These are phyloP conservation scores for Centella asiatica DNA, from an alignment of 129 eudicot genomes.

Conservation along the genomic window DNA sequence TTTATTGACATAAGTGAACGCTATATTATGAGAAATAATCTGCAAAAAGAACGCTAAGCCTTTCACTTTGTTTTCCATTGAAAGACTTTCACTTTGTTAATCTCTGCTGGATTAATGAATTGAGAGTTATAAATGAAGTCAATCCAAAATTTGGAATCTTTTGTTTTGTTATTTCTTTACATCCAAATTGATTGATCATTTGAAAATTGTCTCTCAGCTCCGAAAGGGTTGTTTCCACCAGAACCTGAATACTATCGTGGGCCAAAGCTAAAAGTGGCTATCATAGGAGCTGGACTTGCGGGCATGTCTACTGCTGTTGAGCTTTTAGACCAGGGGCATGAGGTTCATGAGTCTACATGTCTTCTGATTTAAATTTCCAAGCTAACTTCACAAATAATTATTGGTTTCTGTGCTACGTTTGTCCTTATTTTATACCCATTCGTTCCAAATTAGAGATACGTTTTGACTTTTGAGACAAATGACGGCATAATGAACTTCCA, in stretches of 20 bases:
- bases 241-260: slow-evolving; percentile 92
- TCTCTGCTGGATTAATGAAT: too few relatives aligned
- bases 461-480: too few relatives aligned
- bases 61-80: too few relatives aligned
- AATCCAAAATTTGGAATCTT: slow-evolving; percentile 1
- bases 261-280: slow-evolving; percentile 95
- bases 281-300: slow-evolving; percentile 96
- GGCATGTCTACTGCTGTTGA: slow-evolving; percentile 99
- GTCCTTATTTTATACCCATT: background rate
- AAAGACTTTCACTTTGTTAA: too few relatives aligned
- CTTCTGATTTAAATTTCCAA: background rate
- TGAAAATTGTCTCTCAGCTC: slow-evolving; percentile 53
- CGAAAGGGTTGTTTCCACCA: slow-evolving; percentile 93
- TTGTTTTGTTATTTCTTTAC: slow-evolving; percentile 8
- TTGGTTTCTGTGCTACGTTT: background rate
- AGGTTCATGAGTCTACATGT: slow-evolving; percentile 33
- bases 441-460: too few relatives aligned
- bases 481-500: too few relatives aligned
- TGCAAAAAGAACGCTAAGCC: too few relatives aligned
- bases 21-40: too few relatives aligned
- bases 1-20: too few relatives aligned
- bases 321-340: slow-evolving; percentile 98
- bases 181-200: slow-evolving; percentile 6
- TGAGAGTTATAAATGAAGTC: too few relatives aligned
- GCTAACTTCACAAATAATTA: background rate